Evolutionary conservation across 2,329 filamentous ascomycete genomes (phyloP).

Genomic region (Bipolaris victoriae): DNA sequence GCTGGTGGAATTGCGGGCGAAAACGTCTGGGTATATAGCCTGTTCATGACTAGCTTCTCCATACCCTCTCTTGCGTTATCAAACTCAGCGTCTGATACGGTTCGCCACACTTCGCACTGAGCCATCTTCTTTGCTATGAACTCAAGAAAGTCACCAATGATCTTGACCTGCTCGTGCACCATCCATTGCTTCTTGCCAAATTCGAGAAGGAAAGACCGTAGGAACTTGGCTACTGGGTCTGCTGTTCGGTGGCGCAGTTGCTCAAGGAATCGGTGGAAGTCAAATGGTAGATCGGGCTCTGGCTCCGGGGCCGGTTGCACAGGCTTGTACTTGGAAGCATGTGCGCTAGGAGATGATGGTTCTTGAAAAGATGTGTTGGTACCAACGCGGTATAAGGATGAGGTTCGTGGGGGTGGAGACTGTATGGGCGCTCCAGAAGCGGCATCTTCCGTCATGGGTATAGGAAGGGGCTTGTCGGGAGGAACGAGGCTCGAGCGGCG

Average conservation of each 20-base stretch:
- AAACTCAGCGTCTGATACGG: slow-evolving; percentile 94
- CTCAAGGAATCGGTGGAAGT: slow-evolving; percentile 96
- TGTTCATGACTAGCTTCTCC: slow-evolving; percentile 99
- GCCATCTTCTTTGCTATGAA: slow-evolving; percentile 99
- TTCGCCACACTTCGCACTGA: slow-evolving; percentile 93
- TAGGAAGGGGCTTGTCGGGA: slow-evolving; percentile 54
- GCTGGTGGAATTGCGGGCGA: slow-evolving; percentile 89
- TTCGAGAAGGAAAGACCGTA: slow-evolving; percentile 91
- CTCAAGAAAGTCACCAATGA: slow-evolving; percentile 92
- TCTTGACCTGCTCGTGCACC: slow-evolving; percentile 99
- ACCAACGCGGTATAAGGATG: slow-evolving; percentile 42
- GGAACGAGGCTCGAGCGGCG: slow-evolving; percentile 87
- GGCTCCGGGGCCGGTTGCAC: slow-evolving; percentile 61
- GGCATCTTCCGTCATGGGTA: slow-evolving; percentile 27
- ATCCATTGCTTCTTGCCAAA: slow-evolving; percentile 99
- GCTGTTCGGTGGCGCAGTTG: slow-evolving; percentile 95
- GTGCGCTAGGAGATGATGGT: slow-evolving; percentile 41
- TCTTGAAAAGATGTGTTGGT: slow-evolving; percentile 42
- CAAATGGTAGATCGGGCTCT: slow-evolving; percentile 87
- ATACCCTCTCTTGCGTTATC: slow-evolving; percentile 98
- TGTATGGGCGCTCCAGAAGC: slow-evolving; percentile 32
- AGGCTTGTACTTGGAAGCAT: slow-evolving; percentile 61
- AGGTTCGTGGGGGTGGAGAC: slow-evolving; percentile 44
- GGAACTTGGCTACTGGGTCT: slow-evolving; percentile 94
- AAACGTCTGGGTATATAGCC: slow-evolving; percentile 93